Evolutionary conservation across 306 rosid genomes (phyloP), one percentile per base, ranked within the genome.

Genomic region (Dalbergia oliveri): DNA sequence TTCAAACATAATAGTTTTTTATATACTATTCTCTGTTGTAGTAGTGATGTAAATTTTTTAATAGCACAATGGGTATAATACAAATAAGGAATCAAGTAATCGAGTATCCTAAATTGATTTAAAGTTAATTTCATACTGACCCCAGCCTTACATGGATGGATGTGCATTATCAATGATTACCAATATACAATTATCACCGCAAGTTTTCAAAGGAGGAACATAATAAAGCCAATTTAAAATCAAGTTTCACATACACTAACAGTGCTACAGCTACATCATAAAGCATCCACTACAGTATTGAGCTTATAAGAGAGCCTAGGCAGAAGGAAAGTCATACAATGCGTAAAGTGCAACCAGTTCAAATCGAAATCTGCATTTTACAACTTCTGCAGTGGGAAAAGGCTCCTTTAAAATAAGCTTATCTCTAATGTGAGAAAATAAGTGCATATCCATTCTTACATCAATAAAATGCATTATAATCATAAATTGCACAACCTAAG

Each of bases 1-100:
- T 66, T 50, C 33, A 68, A 21, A 67, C 58, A 57, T 4, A 43
- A 66, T 39, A 16, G 41, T 51, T 50, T 47, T 37, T 66, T 53
- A 11, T 33, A 62, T 21, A n/a, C 41, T 60, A 14, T n/a, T 65
- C n/a, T 37, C 11, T 49, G 47, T 10, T 5, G 8, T 11, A 31
- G n/a, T 47, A 10, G 9, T 3, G 6, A 18, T 16, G 37, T 6
- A 3, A 33, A 33, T 7, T 50, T 33, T 33, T 23, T 18, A 50
- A 65, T 35, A 7, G 37, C 23, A 51, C 54, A 18, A 66, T 16
- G 51, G n/a, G 49, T 66, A 39, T 16, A 66, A 16, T 9, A 35
- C 49, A 72, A 18, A 8, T 0, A 49, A 7, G 7, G 16, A 47
- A 47, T 11, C 53, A 3, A 47, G 64, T 23, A 11, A 18, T 14